Evolutionary conservation across 1,139 yeast genomes (phyloP), one percentile per base, ranked within the genome.

Genomic region (Candida smagusa): DNA sequence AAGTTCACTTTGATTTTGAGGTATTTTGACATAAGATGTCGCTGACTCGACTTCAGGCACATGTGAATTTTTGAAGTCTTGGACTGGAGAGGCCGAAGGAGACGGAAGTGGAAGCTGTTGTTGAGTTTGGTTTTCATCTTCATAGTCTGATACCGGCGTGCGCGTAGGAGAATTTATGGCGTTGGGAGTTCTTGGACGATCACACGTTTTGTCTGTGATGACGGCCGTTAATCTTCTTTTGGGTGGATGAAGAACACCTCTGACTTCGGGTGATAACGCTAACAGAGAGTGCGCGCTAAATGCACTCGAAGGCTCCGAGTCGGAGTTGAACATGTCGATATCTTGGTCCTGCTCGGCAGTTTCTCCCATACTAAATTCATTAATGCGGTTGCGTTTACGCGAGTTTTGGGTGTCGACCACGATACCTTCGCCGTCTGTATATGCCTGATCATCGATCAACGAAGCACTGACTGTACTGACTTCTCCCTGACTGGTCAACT

Each of bases 61-160:
- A 43, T 24, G 24, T 9, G 27, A 9, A 11, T 44, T 40, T 11
- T 49, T 53, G 12, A 58, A 54, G 9, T 48, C 52, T 3, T 74
- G 81, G 6, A 70, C 72, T 0, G 86, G 86, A 1, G 85, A 79
- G 1, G 86, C 87, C 49, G 82, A 76, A 0, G 87, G 87, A 5
- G 84, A 79, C 0, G 86, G 86, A 23, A 80, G 62, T 0, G 84
- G 84, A 12, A 77, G 61, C 42, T 70, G 79, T 37, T 64, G 72
- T 12, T 46, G 50, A 24, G 49, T 55, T 8, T 9, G 31, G 12
- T 19, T 30, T 23, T 31, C 36, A 6, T 40, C 43, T 31, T 65
- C 71, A 12, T 61, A 50, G 37, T 68, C 74, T 7, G 70, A 62
- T 4, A 65, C 51, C 0, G 74, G 73, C 7, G 72, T 63, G 33